These are phyloP conservation scores for Globisporangium radiosum DNA, from an alignment of 352 stramenopile genomes.

Conservation along the genomic window DNA sequence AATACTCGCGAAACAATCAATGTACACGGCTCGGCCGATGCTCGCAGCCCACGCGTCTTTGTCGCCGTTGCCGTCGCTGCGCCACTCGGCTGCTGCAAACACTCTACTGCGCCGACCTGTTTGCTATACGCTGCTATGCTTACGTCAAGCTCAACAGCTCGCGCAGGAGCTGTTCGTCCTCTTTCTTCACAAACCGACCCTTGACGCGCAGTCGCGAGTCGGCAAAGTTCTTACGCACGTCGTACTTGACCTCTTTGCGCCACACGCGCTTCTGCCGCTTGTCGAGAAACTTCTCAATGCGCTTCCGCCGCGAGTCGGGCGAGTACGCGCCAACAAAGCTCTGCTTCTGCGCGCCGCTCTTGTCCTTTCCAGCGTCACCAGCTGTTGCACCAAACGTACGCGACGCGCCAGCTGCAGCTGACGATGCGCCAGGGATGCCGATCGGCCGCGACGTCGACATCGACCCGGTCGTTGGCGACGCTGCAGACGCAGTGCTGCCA, in stretches of 20 bases:
- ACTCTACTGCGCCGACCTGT: background rate
- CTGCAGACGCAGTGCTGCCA: slow-evolving; percentile 2
- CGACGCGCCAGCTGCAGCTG: slow-evolving; percentile 16
- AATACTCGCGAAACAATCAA: slow-evolving; percentile 13
- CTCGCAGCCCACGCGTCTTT: background rate
- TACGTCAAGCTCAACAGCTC: slow-evolving; percentile 84
- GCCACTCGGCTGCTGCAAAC: background rate
- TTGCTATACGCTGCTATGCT: slow-evolving; percentile 1
- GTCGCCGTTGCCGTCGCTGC: background rate
- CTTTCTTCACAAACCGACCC: slow-evolving; percentile 97
- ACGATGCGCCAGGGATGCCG: slow-evolving; percentile 63
- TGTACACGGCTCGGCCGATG: slow-evolving; percentile 7
- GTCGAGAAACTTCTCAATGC: slow-evolving; percentile 93
- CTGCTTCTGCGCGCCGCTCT: slow-evolving; percentile 52
- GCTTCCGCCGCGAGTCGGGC: slow-evolving; percentile 87
- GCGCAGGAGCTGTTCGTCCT: slow-evolving; percentile 90
- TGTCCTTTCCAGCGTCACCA: slow-evolving; percentile 37
- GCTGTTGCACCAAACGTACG: slow-evolving; percentile 28
- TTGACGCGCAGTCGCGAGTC: slow-evolving; percentile 96
- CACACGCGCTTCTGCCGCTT: slow-evolving; percentile 95
- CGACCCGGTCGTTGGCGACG: slow-evolving; percentile 16
- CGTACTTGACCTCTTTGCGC: slow-evolving; percentile 96
- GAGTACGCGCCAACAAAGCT: slow-evolving; percentile 94
- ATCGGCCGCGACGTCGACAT: slow-evolving; percentile 73
- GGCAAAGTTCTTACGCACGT: slow-evolving; percentile 98